Evolutionary conservation across 225 moss, liverwort and hornwort species (phyloP).

Genomic region (Marchantia paleacea): DNA sequence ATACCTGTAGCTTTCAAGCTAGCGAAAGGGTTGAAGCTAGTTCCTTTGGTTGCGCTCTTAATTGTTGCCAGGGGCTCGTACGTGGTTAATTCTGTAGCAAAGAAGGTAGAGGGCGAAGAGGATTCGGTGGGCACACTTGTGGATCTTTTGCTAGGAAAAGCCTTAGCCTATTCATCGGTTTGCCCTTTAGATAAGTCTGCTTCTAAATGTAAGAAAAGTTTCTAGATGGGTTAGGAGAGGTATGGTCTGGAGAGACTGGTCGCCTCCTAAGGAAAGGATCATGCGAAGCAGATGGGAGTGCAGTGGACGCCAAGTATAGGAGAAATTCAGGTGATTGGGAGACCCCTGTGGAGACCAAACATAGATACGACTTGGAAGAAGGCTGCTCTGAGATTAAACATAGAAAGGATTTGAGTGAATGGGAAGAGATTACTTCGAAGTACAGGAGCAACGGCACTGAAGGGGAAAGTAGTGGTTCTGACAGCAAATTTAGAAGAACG

Average conservation of each 20-base stretch:
- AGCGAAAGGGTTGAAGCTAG: conserved; percentile 64
- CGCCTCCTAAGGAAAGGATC: conserved; percentile 55
- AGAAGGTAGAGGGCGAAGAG: conserved; percentile 69
- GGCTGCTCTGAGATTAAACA: conserved; percentile 69
- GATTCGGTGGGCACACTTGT: conserved; percentile 90
- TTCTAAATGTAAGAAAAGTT: conserved; percentile 53
- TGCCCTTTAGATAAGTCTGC: conserved; percentile 71
- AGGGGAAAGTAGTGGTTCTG: conserved; percentile 53
- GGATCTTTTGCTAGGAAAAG: conserved; percentile 96
- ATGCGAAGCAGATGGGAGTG: conserved; percentile 57
- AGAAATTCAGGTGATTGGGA: conserved; percentile 66
- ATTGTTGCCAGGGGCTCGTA: conserved; percentile 69
- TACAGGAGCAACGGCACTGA: conserved; percentile 52
- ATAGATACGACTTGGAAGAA: conserved; percentile 81
- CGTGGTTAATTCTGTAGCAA: conserved; percentile 53
- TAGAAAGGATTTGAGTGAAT: conserved; percentile 70
- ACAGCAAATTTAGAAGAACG: conserved; percentile 74
- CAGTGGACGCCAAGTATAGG: conserved; percentile 60
- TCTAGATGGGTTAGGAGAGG: conserved; percentile 57
- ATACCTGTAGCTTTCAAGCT: conserved; percentile 80
- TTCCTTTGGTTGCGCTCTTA: conserved; percentile 78
- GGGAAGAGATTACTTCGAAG: conserved; percentile 87
- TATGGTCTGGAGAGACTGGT: conserved; percentile 62
- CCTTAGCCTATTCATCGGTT: conserved; percentile 76
- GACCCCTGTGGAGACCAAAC: conserved; percentile 51